These are phyloP conservation scores for Pharnaceum exiguum DNA, from an alignment of 148 eudicot genomes.

Conservation along the genomic window DNA sequence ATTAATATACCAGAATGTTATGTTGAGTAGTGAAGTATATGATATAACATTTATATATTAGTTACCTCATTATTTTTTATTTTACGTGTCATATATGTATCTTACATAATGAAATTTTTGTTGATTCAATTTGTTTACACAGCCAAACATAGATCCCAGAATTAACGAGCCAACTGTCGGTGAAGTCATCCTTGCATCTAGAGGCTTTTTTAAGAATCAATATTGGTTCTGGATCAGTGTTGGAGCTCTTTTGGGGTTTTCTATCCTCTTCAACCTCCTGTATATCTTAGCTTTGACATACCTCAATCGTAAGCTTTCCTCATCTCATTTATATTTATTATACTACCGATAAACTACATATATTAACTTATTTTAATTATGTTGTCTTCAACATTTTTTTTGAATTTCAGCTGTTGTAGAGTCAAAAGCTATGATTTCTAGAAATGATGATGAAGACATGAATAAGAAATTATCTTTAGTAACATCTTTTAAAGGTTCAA, in stretches of 20 bases:
- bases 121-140: constrained; percentile 20
- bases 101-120: background rate
- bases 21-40: too few species aligned
- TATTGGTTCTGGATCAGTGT: constrained; percentile 65
- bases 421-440: constrained; percentile 31
- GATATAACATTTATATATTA: background rate
- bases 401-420: constrained; percentile 50
- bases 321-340: background rate
- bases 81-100: background rate
- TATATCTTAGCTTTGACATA: constrained; percentile 51
- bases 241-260: constrained; percentile 58
- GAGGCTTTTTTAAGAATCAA: constrained; percentile 57
- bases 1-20: too few species aligned
- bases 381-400: background rate
- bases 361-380: background rate
- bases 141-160: constrained; percentile 61
- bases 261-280: constrained; percentile 56
- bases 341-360: background rate
- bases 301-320: constrained; percentile 47
- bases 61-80: background rate
- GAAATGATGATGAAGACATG: constrained; percentile 29
- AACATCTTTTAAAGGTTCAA: constrained; percentile 3
- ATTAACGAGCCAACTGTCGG: constrained; percentile 59
- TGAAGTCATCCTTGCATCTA: constrained; percentile 48
- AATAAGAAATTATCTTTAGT: constrained; percentile 11